Base-by-base conservation (phyloP, 75 land plant genomes). In the Ceratopteris richardii region DNA sequence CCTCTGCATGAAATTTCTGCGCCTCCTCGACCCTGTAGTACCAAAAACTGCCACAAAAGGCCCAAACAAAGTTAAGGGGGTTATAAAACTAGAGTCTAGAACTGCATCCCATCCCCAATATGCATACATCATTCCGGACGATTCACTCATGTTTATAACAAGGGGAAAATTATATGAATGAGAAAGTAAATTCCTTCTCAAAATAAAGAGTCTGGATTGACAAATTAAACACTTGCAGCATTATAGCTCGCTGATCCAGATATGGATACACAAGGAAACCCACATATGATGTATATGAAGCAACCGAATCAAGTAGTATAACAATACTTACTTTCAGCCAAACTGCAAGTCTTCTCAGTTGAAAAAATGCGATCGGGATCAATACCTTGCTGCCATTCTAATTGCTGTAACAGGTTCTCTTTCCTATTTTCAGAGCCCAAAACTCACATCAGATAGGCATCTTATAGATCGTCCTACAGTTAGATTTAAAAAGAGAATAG, bases 41-140 rank as follows among this genome's bases (percentile, higher is more conserved):
- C 61, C 72, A 75, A 77, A 77, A 75, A 77, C 78, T 77, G 67
- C 67, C 48, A 23, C 21, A 69, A 64, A 48, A n/a, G n/a, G n/a
- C n/a, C n/a, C n/a, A n/a, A n/a, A n/a, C n/a, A n/a, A n/a, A n/a
- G n/a, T n/a, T n/a, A n/a, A n/a, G n/a, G n/a, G n/a, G n/a, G n/a
- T n/a, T n/a, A n/a, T n/a, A n/a, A n/a, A n/a, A n/a, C n/a, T n/a
- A n/a, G n/a, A n/a, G n/a, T n/a, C n/a, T n/a, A n/a, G n/a, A n/a
- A n/a, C n/a, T n/a, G 31, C 61, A 59, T 3, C 13, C 27, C 19
- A 59, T 18, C 24, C 12, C 24, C 12, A 7, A 30, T 56, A 7
- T 56, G 31, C 12, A 7, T 56, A 9, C 29, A 11, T 25, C 7
- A 9, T 27, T 11, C 31, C 9, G n/a, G n/a, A n/a, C n/a, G n/a